Percentiles rank a stretch among this genome's conserved stretches.
phyloP scores from a whole-genome alignment of 805 yeast genomes.

The Metschnikowia arizonensis region DNA sequence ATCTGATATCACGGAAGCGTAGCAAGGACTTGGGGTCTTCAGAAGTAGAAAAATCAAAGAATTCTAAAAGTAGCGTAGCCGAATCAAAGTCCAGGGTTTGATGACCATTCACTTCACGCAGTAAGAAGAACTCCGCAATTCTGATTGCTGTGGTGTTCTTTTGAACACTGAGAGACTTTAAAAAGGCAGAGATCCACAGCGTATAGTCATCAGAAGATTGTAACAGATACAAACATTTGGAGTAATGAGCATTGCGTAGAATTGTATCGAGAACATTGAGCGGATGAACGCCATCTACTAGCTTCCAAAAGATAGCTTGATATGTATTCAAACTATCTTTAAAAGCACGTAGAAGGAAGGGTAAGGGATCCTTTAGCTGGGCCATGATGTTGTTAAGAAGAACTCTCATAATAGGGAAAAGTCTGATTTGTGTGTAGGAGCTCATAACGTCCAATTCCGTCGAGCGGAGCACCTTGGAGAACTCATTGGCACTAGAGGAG shows the following conservation, averaged over 20 bases:
- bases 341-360: constrained; percentile 52
- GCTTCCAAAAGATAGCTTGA: constrained; percentile 50
- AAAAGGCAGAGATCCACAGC: constrained; percentile 49
- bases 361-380: constrained; percentile 45
- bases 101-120: constrained; percentile 7
- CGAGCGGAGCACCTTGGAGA: constrained; percentile 24
- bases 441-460: constrained; percentile 33
- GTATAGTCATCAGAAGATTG: constrained; percentile 40
- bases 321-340: constrained; percentile 41
- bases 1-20: constrained; percentile 45
- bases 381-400: constrained; percentile 53
- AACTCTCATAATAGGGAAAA: constrained; percentile 35
- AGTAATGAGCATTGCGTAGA: constrained; percentile 50
- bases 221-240: constrained; percentile 30
- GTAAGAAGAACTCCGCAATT: constrained; percentile 46
- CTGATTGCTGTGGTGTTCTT: constrained; percentile 51
- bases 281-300: constrained; percentile 50
- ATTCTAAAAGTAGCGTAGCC: constrained; percentile 13
- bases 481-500: constrained; percentile 11
- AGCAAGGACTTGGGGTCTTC: constrained; percentile 28
- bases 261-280: constrained; percentile 57
- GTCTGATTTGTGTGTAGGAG: constrained; percentile 27
- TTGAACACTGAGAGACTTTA: constrained; percentile 45
- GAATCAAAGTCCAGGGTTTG: constrained; percentile 6
- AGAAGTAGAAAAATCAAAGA: constrained; percentile 18